Evolutionary conservation across 805 yeast genomes (phyloP), one percentile per base, ranked within the genome.

Genomic region (Cyberlindnera samutprakarnensis): DNA sequence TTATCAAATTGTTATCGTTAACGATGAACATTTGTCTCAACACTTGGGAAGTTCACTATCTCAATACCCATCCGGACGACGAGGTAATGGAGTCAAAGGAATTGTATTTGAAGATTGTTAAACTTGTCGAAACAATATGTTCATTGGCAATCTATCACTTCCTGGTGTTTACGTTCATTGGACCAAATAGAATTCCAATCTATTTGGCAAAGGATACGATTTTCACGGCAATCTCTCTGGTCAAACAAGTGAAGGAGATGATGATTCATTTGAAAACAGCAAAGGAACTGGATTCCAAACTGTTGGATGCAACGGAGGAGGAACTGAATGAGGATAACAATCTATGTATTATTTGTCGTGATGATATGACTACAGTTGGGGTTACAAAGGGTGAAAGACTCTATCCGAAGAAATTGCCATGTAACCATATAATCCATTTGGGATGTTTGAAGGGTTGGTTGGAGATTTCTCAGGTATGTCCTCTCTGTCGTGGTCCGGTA

Each of bases 381-480:
- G 35, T 48, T 3, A 37, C 29, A 8, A 55, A 37, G 46, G 62
- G 46, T 46, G 60, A 60, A 35, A 64, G 82, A 35, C 57, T 59
- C 27, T 63, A 59, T 30, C 95, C 97, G 5, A 86, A 85, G 54
- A 80, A 70, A 49, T 64, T 92, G 30, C 67, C 63, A 2, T 92
- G 98, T 63, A 82, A 85, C 17, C 98, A 92, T 56, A 78, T 85
- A 29, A 66, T 90, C 36, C 98, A 92, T 54, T 61, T 81, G 58
- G 88, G 92, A 5, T 92, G 98, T 55, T 66, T 92, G 40, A 82
- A 85, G 49, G 79, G 82, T 43, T 92, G 98, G 98, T 65, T 92
- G 44, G 94, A 84, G 50, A 70, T 95, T 42, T 85, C 95, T 0
- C 90, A 80, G 44, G 72, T 75, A n/a, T 92, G 98, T 61, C 98